Conservation (phyloP, 176 grass and related monocot species). For the Aegilops bicornis region DNA sequence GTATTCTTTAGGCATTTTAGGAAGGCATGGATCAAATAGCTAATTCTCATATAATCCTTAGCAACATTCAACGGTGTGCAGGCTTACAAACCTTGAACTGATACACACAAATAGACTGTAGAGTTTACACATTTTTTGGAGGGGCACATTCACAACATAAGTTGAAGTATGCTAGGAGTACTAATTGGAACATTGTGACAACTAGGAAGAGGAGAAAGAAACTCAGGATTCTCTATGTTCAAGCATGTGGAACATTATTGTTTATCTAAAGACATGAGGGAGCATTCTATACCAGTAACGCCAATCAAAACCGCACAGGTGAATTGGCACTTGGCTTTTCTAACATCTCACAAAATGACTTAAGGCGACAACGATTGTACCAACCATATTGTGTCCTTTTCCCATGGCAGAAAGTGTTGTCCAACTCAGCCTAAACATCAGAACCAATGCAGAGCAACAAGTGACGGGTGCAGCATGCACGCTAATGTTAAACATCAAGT, state of each 20-base stretch:
- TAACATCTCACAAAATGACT: constrained; percentile 28
- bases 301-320: constrained; percentile 26
- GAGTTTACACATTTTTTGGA: not conserved
- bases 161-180: not conserved
- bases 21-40: too few species aligned
- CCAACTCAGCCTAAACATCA: too few species aligned
- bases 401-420: too few species aligned
- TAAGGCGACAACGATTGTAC: constrained; percentile 39
- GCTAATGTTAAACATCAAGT: too few species aligned
- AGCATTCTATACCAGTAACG: constrained; percentile 20
- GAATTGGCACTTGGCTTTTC: constrained; percentile 36
- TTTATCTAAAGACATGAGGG: constrained; percentile 22
- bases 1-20: too few species aligned
- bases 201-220: not conserved
- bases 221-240: not conserved
- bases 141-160: not conserved
- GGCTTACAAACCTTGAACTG: not conserved
- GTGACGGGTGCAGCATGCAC: too few species aligned
- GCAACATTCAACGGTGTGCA: not conserved
- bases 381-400: not conserved
- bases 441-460: too few species aligned
- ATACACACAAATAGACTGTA: not conserved
- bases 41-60: too few species aligned
- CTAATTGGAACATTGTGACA: not conserved
- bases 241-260: not conserved